Percentiles rank a stretch among this genome's conserved stretches.
phyloP scores from a whole-genome alignment of 768 basidiomycete genomes.

The Pleurotus eryngii region DNA sequence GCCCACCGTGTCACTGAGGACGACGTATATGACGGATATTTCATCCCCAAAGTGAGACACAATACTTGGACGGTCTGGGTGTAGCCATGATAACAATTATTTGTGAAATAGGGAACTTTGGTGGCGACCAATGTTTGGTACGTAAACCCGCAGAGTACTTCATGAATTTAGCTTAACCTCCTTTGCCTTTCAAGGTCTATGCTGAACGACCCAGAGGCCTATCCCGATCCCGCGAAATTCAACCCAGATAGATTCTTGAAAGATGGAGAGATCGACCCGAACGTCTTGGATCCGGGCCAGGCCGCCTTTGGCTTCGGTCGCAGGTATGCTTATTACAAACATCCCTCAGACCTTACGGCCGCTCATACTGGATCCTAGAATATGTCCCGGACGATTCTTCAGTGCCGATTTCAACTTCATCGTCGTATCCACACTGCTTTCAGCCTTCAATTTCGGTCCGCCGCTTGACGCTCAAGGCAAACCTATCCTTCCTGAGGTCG shows the following conservation, averaged over 20 bases:
- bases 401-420: neutral
- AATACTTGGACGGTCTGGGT: too few species aligned
- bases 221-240: conserved; percentile 34
- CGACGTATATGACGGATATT: conserved; percentile 42
- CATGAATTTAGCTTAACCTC: neutral
- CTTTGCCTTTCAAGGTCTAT: conserved; percentile 24
- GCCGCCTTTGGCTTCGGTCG: conserved; percentile 35
- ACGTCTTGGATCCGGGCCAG: conserved; percentile 32
- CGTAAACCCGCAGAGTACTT: conserved; percentile 2
- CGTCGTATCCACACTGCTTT: conserved; percentile 2
- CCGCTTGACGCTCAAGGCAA: conserved; percentile 7
- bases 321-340: neutral
- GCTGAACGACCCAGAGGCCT: conserved; percentile 28
- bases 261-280: conserved; percentile 32
- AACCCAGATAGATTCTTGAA: conserved; percentile 45
- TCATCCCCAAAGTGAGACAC: conserved; percentile 36
- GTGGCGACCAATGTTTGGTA: conserved; percentile 35
- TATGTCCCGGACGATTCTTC: conserved; percentile 7
- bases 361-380: neutral
- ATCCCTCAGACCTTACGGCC: too few species aligned
- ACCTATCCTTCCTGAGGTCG: neutral
- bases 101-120: conserved; percentile 15
- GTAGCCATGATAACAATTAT: too few species aligned
- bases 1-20: conserved; percentile 33
- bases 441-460: conserved; percentile 6